Percentiles rank a stretch among this genome's conserved stretches.
These are phyloP conservation scores for Hypoxylon sp. DNA, from an alignment of 2,329 filamentous ascomycete species.

Conservation along the genomic window DNA sequence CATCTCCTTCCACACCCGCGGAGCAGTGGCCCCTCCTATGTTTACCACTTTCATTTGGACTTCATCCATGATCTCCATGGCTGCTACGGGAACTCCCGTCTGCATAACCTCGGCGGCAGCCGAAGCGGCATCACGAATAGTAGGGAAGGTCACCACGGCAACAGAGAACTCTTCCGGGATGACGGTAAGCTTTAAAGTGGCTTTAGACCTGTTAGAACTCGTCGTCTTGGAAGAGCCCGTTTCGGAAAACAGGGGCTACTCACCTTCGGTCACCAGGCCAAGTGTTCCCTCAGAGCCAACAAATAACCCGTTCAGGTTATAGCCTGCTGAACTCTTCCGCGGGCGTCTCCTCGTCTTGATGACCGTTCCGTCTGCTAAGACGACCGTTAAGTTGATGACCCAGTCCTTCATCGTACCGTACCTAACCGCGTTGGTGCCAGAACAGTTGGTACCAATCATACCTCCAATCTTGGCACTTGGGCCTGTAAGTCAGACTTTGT, in stretches of 20 bases:
- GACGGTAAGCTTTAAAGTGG: conserved; percentile 80
- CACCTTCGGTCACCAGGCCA: conserved; percentile 78
- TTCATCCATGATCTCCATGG: conserved; percentile 89
- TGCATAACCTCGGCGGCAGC: conserved; percentile 80
- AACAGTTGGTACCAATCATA: conserved; percentile 82
- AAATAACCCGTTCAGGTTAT: conserved; percentile 82
- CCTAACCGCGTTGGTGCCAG: conserved; percentile 79
- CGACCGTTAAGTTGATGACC: conserved; percentile 84
- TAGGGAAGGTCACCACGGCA: conserved; percentile 80
- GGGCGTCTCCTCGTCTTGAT: conserved; percentile 83
- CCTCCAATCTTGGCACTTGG: conserved; percentile 79
- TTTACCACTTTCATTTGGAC: conserved; percentile 88
- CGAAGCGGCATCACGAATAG: conserved; percentile 76
- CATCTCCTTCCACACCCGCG: conserved; percentile 74
- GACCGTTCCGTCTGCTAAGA: conserved; percentile 78
- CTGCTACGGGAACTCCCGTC: conserved; percentile 74
- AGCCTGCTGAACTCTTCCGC: conserved; percentile 81
- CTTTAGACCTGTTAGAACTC: conserved; percentile 44
- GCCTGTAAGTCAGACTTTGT: conserved; percentile 45
- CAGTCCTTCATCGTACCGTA: conserved; percentile 91
- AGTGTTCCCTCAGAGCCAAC: conserved; percentile 84
- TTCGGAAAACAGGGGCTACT: neutral
- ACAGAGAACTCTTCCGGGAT: conserved; percentile 79
- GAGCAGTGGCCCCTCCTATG: conserved; percentile 72
- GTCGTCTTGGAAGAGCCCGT: neutral